phyloP scores from a whole-genome alignment of 805 yeast genomes.

The Candida golubevii region DNA sequence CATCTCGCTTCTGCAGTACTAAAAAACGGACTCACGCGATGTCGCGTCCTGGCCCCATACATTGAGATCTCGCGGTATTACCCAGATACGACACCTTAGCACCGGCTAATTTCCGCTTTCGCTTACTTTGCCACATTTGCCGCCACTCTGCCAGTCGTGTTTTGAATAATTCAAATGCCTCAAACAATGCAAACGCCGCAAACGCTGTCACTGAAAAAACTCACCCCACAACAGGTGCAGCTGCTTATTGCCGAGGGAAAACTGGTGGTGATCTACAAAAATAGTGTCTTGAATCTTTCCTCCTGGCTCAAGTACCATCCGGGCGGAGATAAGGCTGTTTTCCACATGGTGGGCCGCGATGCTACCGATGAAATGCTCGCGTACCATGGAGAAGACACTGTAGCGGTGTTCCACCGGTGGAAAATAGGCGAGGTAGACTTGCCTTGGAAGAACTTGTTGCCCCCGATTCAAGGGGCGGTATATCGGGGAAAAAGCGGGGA shows the following conservation, averaged over 20 bases:
- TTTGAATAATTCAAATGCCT: neutral
- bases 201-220: conserved; percentile 2
- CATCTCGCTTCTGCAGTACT: too few species aligned
- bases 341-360: conserved; percentile 83
- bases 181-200: neutral
- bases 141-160: too few species aligned
- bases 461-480: conserved; percentile 84
- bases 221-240: conserved; percentile 40
- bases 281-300: conserved; percentile 59
- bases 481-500: conserved; percentile 11
- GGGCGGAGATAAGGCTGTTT: conserved; percentile 82
- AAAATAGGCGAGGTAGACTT: conserved; percentile 60
- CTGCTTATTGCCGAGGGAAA: conserved; percentile 63
- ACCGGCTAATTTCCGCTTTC: too few species aligned
- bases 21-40: too few species aligned
- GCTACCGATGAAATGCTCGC: conserved; percentile 90
- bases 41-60: too few species aligned
- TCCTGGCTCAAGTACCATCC: conserved; percentile 75
- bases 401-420: conserved; percentile 48
- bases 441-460: conserved; percentile 70
- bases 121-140: too few species aligned
- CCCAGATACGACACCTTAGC: too few species aligned
- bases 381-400: conserved; percentile 64
- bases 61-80: too few species aligned
- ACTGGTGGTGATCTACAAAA: conserved; percentile 62